Percentiles rank a stretch among this genome's conserved stretches.
These are phyloP conservation scores for Chlorella vulgaris DNA, from an alignment of 139 green algal species.

Conservation along the genomic window DNA sequence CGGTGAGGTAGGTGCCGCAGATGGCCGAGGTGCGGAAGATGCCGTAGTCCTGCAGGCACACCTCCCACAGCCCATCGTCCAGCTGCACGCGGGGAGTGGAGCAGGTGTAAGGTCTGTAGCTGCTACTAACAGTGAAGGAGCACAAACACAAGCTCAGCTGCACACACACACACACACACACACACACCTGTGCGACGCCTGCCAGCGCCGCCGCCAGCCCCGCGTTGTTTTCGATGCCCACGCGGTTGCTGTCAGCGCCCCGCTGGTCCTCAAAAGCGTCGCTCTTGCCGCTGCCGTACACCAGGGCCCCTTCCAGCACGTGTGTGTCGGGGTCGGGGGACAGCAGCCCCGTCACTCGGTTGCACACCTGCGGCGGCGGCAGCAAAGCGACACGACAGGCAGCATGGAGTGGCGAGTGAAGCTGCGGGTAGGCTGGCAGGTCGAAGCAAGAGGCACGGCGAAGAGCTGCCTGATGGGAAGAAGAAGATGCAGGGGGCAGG, in stretches of 20 bases:
- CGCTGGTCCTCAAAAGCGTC: constrained; percentile 58
- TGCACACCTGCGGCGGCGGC: constrained; percentile 30
- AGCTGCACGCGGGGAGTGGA: constrained; percentile 8
- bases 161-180: too few relatives aligned
- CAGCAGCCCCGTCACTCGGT: constrained; percentile 47
- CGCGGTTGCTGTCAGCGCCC: constrained; percentile 37
- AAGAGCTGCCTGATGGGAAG: too few relatives aligned
- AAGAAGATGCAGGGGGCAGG: neutral
- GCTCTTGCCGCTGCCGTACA: constrained; percentile 53
- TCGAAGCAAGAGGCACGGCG: too few relatives aligned
- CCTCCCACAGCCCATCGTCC: constrained; percentile 37
- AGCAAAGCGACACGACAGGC: too few relatives aligned
- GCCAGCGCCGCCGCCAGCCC: constrained; percentile 39
- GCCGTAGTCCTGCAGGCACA: constrained; percentile 47
- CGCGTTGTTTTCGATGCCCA: constrained; percentile 63
- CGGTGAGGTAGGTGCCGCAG: constrained; percentile 41
- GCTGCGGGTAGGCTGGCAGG: too few relatives aligned
- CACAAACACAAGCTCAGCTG: too few relatives aligned
- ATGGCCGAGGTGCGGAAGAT: constrained; percentile 38
- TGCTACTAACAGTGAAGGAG: too few relatives aligned
- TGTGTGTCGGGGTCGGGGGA: constrained; percentile 62
- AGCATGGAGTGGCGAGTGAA: too few relatives aligned
- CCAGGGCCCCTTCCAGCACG: constrained; percentile 65
- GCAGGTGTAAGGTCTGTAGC: too few relatives aligned
- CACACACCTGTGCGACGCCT: neutral